Conservation (phyloP, 345 rosid species). For the Clausena lansium region DNA sequence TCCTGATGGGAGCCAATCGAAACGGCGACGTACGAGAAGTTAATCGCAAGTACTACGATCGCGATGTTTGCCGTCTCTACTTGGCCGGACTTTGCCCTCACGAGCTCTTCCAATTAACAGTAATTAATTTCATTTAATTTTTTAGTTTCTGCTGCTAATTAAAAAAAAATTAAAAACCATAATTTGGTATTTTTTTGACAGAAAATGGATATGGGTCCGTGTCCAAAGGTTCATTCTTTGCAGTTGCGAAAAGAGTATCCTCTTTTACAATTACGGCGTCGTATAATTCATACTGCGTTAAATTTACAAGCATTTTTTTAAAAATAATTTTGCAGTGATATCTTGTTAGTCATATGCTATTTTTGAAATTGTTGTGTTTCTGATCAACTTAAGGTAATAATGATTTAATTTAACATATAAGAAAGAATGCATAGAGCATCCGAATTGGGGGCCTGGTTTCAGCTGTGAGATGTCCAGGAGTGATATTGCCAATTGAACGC, state of each 20-base stretch:
- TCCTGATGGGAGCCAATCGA: slow-evolving; percentile 97
- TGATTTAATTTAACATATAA: too few relatives aligned
- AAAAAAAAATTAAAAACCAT: background rate
- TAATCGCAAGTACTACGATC: slow-evolving; percentile 97
- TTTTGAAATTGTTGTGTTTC: background rate
- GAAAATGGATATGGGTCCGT: slow-evolving; percentile 99
- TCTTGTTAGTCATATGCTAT: background rate
- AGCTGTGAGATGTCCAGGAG: too few relatives aligned
- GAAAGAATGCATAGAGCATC: too few relatives aligned
- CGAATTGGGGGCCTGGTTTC: too few relatives aligned
- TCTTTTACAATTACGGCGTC: slow-evolving; percentile 10
- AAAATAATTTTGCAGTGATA: background rate
- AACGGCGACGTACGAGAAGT: slow-evolving; percentile 98
- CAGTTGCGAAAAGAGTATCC: slow-evolving; percentile 98
- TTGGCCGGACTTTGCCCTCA: slow-evolving; percentile 98
- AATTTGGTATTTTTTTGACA: slow-evolving; percentile 25
- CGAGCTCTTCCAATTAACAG: slow-evolving; percentile 97
- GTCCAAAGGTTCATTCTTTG: slow-evolving; percentile 97
- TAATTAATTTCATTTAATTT: slow-evolving; percentile 10
- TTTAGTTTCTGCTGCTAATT: background rate
- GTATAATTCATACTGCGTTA: background rate
- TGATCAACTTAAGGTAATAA: too few relatives aligned
- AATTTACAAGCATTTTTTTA: background rate
- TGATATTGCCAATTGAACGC: background rate
- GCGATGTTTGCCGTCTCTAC: slow-evolving; percentile 96